Conservation (phyloP, 1,284 basidiomycete genomes). For the Melampsora allii-populina region DNA sequence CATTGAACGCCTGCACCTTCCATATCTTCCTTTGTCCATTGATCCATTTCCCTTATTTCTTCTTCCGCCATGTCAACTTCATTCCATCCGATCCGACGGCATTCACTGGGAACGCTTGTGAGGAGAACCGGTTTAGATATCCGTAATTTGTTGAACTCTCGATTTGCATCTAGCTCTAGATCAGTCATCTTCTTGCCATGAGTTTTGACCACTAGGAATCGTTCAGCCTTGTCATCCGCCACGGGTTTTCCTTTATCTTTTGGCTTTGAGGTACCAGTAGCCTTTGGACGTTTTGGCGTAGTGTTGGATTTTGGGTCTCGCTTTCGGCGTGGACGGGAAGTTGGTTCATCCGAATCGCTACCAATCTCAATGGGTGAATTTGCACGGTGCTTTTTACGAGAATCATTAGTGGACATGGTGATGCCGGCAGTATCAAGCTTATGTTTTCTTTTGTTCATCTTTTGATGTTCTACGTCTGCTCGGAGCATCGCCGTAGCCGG, state of each 20-base stretch:
- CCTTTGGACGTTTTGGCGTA: not conserved
- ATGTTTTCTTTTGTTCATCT: slow-evolving; percentile 5
- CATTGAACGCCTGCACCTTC: slow-evolving; percentile 9
- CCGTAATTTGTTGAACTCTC: slow-evolving; percentile 36
- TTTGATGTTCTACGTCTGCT: not conserved
- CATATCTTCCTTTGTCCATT: slow-evolving; percentile 5
- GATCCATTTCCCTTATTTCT: slow-evolving; percentile 31
- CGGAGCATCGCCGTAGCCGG: slow-evolving; percentile 15
- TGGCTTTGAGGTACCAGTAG: not conserved
- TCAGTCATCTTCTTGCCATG: slow-evolving; percentile 23
- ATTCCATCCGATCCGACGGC: slow-evolving; percentile 32
- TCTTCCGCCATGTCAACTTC: slow-evolving; percentile 32
- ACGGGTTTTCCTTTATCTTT: not conserved
- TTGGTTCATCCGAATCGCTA: not conserved
- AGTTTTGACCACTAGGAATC: slow-evolving; percentile 17
- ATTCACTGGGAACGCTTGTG: slow-evolving; percentile 1
- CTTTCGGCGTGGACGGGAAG: not conserved
- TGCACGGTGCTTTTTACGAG: not conserved
- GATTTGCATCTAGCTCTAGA: slow-evolving; percentile 20
- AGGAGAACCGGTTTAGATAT: slow-evolving; percentile 30
- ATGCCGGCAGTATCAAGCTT: not conserved
- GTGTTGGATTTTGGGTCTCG: not conserved
- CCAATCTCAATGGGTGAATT: not conserved
- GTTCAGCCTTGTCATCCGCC: not conserved
- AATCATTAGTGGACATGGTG: not conserved